Evolutionary conservation across 148 eudicot species (phyloP), one percentile per base, ranked within the genome.

Genomic region (Amaranthus cruentus): DNA sequence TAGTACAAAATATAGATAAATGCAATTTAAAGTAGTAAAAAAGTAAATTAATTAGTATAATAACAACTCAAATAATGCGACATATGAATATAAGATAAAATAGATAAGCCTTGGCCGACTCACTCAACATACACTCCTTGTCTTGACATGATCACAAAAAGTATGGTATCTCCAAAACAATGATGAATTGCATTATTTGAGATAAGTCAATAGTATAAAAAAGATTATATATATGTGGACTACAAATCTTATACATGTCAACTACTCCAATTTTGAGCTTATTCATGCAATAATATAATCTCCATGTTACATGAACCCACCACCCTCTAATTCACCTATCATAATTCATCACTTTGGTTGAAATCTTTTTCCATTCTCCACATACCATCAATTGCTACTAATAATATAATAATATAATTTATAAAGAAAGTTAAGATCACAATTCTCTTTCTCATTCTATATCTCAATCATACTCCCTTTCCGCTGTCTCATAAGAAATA

Each of bases 321-420:
- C 69, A 11, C 55, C 12, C 44, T 47, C 4, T 6, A 71, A 71
- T 77, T 77, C 75, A 71, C 75, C 71, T 77, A 77, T 65, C 66
- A 76, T 76, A 21, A 69, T 66, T 65, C 66, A 69, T 76, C 50
- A 76, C 28, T 76, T 76, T 51, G 7, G 9, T 76, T 76, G 67
- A 69, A 52, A 68, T 58, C 67, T 38, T 62, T 50, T 55, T 18
- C 76, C 28, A 61, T 70, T 63, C 54, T 56, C 13, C 62, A 43
- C n/a, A 62, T 55, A 42, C 59, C 68, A 44, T n/a, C 21, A 60
- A 21, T 69, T 62, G 61, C 62, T 70, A 11, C 62, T 28, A 28
- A 28, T 28, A 28, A 28, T 28, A 28, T 18, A 18, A 18, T 18
- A 18, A 18, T 28, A 28, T 28, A 0, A 28, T 28, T 28, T 28